Conservation (phyloP, 148 eudicot species). For the Rhododendron williamsianum region DNA sequence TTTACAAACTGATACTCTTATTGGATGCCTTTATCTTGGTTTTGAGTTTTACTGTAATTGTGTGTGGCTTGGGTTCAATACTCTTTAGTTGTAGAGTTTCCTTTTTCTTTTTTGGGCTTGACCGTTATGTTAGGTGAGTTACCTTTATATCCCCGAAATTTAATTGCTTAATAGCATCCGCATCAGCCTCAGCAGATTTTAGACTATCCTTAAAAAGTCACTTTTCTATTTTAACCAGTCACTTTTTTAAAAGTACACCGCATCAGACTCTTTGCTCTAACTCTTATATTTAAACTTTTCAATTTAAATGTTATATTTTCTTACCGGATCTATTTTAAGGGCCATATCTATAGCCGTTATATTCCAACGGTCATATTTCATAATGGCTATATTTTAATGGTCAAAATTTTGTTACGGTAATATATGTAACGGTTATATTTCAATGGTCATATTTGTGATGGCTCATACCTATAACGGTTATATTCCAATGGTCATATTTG, state of each 20-base stretch:
- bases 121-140: background rate
- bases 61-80: too few relatives aligned
- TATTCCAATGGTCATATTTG: background rate
- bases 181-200: background rate
- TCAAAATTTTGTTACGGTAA: background rate
- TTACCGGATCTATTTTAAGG: background rate
- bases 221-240: too few relatives aligned
- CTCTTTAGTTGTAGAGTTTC: background rate
- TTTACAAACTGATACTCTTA: background rate
- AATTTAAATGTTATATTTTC: background rate
- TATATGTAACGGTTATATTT: background rate
- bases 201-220: too few relatives aligned
- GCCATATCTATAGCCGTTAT: background rate
- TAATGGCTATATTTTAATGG: too few relatives aligned
- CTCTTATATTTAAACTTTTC: too few relatives aligned
- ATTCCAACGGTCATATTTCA: too few relatives aligned
- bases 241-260: too few relatives aligned
- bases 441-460: too few relatives aligned
- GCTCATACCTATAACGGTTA: too few relatives aligned
- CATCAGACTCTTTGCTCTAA: too few relatives aligned
- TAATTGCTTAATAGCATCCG: background rate
- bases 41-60: too few relatives aligned
- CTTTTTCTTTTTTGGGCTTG: background rate
- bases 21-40: background rate
- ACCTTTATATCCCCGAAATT: too few relatives aligned